Conservation (phyloP, 2,329 filamentous ascomycete species). For the Botryotinia globosa region DNA sequence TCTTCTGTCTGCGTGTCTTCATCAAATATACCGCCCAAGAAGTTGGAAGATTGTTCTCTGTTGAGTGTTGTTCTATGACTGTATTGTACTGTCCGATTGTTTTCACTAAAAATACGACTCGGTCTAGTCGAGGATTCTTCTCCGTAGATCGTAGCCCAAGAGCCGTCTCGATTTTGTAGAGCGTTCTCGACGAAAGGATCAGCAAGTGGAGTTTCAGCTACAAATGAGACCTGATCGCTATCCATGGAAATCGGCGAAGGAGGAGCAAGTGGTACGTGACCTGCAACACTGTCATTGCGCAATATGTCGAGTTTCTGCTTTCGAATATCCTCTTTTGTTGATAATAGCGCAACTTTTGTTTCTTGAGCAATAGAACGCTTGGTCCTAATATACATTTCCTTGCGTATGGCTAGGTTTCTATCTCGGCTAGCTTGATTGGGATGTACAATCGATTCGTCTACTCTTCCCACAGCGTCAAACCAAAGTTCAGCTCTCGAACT, state of each 20-base stretch:
- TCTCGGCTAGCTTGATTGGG: constrained; percentile 4
- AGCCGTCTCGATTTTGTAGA: background rate
- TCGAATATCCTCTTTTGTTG: background rate
- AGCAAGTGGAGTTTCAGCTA: background rate
- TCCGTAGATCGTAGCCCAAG: background rate
- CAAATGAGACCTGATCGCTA: background rate
- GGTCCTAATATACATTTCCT: background rate
- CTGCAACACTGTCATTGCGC: background rate
- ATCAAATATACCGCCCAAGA: background rate
- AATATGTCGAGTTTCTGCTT: background rate
- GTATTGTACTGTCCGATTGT: background rate
- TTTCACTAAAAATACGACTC: background rate
- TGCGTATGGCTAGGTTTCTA: background rate
- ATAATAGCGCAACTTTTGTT: background rate
- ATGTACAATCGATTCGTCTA: constrained; percentile 1
- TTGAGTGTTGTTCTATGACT: background rate
- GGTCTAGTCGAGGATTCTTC: background rate
- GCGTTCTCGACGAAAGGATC: background rate
- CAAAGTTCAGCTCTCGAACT: background rate
- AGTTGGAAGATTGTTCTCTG: background rate
- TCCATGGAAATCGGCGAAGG: background rate
- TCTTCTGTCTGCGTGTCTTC: background rate
- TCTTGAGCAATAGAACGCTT: background rate
- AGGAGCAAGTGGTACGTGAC: background rate
- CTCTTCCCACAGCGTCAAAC: background rate